Conservation (phyloP, 371 early-diverging fungal species). For the Mucor velutinosus region DNA sequence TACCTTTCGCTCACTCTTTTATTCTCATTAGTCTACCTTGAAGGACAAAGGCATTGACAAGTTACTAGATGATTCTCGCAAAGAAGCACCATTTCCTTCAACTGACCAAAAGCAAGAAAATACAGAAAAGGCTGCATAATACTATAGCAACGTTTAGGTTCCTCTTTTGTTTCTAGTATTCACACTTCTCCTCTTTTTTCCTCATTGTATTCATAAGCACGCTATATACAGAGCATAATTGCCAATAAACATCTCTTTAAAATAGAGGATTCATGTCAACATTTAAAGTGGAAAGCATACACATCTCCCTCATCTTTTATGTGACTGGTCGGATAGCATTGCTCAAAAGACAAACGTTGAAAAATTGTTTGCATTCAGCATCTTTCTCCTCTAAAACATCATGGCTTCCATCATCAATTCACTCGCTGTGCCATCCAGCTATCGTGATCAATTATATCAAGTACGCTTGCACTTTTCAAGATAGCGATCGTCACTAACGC, state of each 20-base stretch:
- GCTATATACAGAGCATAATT: not conserved
- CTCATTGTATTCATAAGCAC: not conserved
- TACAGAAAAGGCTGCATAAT: constrained; percentile 7
- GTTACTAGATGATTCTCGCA: constrained; percentile 74
- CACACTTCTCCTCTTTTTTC: too few relatives aligned
- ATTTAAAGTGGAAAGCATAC: not conserved
- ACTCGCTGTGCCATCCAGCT: constrained; percentile 83
- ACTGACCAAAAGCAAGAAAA: constrained; percentile 10
- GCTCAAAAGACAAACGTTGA: not conserved
- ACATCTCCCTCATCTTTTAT: not conserved
- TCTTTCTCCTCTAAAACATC: constrained; percentile 2
- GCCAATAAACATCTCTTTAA: not conserved
- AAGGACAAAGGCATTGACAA: constrained; percentile 81
- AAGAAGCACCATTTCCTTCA: constrained; percentile 71
- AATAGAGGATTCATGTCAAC: not conserved
- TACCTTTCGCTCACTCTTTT: not conserved
- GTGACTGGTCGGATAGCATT: not conserved
- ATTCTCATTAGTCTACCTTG: constrained; percentile 59
- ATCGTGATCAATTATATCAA: constrained; percentile 84
- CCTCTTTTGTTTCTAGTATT: not conserved
- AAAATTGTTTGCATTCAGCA: not conserved
- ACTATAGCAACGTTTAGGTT: not conserved
- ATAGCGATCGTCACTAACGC: not conserved
- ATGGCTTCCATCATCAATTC: constrained; percentile 78
- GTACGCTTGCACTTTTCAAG: constrained; percentile 24